Conservation (phyloP, 2,329 filamentous ascomycete species). For the Cladophialophora yegresii region DNA sequence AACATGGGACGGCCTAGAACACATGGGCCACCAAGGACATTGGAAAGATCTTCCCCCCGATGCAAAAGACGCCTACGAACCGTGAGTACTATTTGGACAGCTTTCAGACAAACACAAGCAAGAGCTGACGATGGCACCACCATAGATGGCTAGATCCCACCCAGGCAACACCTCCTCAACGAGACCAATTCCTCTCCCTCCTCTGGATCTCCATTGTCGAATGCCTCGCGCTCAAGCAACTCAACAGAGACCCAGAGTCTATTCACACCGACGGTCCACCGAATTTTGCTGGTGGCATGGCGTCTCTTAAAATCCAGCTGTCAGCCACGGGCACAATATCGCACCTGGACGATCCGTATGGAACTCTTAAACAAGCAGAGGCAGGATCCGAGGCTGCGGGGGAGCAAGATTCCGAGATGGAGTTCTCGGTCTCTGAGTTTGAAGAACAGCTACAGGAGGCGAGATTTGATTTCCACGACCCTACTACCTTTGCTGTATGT, state of each 20-base stretch:
- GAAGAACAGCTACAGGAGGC: slow-evolving; percentile 43
- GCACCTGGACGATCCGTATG: slow-evolving; percentile 18
- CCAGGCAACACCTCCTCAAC: slow-evolving; percentile 27
- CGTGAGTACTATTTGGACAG: slow-evolving; percentile 42
- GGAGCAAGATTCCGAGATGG: slow-evolving; percentile 27
- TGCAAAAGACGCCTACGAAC: slow-evolving; percentile 44
- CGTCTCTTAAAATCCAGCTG: slow-evolving; percentile 17
- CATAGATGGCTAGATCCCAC: slow-evolving; percentile 46
- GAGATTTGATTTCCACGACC: slow-evolving; percentile 57
- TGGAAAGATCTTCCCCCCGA: slow-evolving; percentile 45
- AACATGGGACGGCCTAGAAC: slow-evolving; percentile 57
- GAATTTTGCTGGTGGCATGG: slow-evolving; percentile 9
- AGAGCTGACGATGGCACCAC: slow-evolving; percentile 42
- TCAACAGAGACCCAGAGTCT: background rate
- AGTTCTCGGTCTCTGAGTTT: slow-evolving; percentile 38
- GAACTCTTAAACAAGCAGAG: slow-evolving; percentile 6
- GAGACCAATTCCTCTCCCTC: slow-evolving; percentile 35
- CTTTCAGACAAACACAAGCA: slow-evolving; percentile 38
- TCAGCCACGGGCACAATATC: slow-evolving; percentile 17
- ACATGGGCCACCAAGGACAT: slow-evolving; percentile 54
- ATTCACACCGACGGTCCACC: slow-evolving; percentile 5
- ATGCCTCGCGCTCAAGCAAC: slow-evolving; percentile 13
- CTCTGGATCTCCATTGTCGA: slow-evolving; percentile 27
- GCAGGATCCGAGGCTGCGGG: background rate
- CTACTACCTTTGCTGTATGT: slow-evolving; percentile 70